Conservation (phyloP, 148 eudicot species). For the Rhododendron ferrugineum region DNA sequence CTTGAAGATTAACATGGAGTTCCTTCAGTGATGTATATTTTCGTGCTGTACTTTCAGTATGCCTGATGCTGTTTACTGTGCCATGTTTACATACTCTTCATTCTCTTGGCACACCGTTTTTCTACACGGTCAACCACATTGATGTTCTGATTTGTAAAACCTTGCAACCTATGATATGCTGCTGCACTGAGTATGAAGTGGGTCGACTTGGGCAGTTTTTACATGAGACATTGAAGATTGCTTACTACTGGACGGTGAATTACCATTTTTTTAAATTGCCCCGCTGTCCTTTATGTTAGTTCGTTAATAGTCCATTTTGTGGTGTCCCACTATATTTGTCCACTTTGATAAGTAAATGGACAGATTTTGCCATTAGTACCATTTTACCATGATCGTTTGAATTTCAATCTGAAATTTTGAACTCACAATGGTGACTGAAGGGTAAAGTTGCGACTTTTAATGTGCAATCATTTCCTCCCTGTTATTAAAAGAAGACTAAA, state of each 20-base stretch:
- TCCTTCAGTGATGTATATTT: slow-evolving; percentile 92
- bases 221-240: slow-evolving; percentile 85
- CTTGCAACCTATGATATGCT: slow-evolving; percentile 97
- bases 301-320: not conserved
- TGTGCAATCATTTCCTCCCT: not conserved
- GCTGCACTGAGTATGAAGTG: slow-evolving; percentile 98
- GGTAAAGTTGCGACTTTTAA: not conserved
- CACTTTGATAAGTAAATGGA: not conserved
- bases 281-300: not conserved
- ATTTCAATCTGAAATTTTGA: not conserved
- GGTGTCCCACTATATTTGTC: not conserved
- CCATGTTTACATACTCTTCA: slow-evolving; percentile 90
- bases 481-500: not conserved
- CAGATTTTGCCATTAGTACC: not conserved
- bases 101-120: slow-evolving; percentile 89
- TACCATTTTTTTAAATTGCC: not conserved
- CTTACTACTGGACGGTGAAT: slow-evolving; percentile 90
- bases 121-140: slow-evolving; percentile 93
- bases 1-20: slow-evolving; percentile 94
- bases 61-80: slow-evolving; percentile 98
- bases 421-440: not conserved
- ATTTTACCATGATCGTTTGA: not conserved
- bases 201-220: slow-evolving; percentile 93
- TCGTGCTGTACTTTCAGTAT: slow-evolving; percentile 95
- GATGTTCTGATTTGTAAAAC: slow-evolving; percentile 97